Base-by-base conservation (phyloP, 148 eudicot species). In the Vaccinium darrowii region DNA sequence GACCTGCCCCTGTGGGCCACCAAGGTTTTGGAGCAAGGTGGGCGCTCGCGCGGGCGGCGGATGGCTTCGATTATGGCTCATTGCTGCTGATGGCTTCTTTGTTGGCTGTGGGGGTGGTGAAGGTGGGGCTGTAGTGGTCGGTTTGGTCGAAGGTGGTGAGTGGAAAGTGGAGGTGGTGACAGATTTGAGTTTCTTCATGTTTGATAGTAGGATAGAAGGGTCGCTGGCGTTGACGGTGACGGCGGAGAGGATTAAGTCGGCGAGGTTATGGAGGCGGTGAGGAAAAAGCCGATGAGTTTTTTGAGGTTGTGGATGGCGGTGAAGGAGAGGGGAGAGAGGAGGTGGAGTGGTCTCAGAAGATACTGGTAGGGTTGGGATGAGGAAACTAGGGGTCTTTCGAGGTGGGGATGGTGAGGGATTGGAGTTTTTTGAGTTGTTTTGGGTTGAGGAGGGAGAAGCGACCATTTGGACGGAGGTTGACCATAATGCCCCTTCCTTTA, bases 321-420 rank as follows among this genome's bases (percentile, higher is more conserved):
- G 88, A 92, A 87, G 12, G 92, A 80, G n/a, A 67, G 89, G 63
- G 94, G 95, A 54, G 95, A 92, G 84, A 85, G 11, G 81, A 92
- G 87, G 86, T 92, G 94, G 87, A 23, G 84, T 43, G 30, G 90
- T 93, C 94, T 73, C 98, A 95, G 27, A 85, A 39, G 85, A 91
- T 84, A 90, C 88, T 74, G 84, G 62, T n/a, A n/a, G n/a, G n/a
- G 30, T 30, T 30, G 30, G 30, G 19, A 11, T 58, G 82, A 7
- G 82, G 83, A 3, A 86, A 79, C 0, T 93, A 96, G 10, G 99
- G 98, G 89, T 93, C 91, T 65, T 89, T 90, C 36, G 88, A 58
- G 30, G 90, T 92, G 58, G 96, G 92, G 85, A 94, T 51, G 84
- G 88, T 87, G 73, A 93, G 94, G 82, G 94, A 92, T 80, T 93